Base-by-base conservation (phyloP, 2,329 filamentous ascomycete genomes). In the Trichoderma guizhouense region DNA sequence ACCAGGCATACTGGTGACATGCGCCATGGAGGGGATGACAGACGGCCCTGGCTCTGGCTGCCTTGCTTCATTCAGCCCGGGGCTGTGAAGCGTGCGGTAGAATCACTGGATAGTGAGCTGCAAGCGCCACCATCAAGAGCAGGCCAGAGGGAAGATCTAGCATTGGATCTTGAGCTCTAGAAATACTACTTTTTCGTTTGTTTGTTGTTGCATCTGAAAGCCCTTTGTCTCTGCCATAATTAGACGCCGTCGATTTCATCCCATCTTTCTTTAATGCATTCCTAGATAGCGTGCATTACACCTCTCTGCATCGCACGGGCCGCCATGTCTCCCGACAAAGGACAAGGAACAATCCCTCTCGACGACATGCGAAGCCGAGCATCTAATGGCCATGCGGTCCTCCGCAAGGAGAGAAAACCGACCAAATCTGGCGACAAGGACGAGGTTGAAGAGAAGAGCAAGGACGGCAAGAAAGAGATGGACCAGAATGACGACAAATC, bases 331-430 rank as follows among this genome's bases (percentile, higher is more conserved):
- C 65, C 71, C 30, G 73, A 74, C 21, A 72, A 61, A 34, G 66
- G 61, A 7, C 69, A 71, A 30, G 71, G 68, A 15, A 74, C 63
- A 28, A 71, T 74, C 32, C 71, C 51, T 30, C 71, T 74, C 39
- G 73, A 74, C 24, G 71, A 75, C 21, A 74, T 74, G 64, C 72
- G 73, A 18, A 72, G 62, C n/a, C 74, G 72, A 32, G 47, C 58
- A 21, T 71, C 71, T 18, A 73, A 75, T 28, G 74, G 67, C 28
- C 71, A 71, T 11, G 73, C 68, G 3, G 61, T 74, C 64, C 51
- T 67, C 70, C 36, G 73, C 71, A 61, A 74, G 71, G 24, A 74
- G 71, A 36, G 66, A 72, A 51, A 55, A 57, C n/a, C 61, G 34
- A 30, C 61, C 26, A 15, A 60, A 64, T 24, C 74, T 64, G 18